phyloP scores from a whole-genome alignment of 75 land plant species.

The Picea sitchensis region DNA sequence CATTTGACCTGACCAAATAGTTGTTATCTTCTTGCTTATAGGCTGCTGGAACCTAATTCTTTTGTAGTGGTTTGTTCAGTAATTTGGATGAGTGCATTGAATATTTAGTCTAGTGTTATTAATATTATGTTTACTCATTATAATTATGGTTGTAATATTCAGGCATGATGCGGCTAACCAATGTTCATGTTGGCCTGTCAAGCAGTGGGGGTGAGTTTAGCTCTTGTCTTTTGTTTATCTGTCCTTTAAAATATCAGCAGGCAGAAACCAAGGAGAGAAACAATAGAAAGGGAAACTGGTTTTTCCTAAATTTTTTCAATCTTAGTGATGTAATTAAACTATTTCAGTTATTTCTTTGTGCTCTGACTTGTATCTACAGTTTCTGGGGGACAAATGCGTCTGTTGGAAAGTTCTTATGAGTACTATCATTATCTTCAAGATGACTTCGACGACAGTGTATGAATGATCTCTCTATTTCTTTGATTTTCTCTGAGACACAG shows the following conservation, averaged over 20 bases:
- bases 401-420: conserved; percentile 16
- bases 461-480: not conserved
- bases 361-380: not conserved
- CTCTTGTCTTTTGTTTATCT: not conserved
- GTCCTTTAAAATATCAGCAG: not conserved
- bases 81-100: conserved; percentile 6
- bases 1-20: not conserved
- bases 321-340: not conserved
- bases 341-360: not conserved
- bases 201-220: conserved; percentile 68
- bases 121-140: conserved; percentile 13
- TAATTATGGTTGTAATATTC: conserved; percentile 7
- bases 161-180: conserved; percentile 42
- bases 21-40: not conserved
- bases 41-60: not conserved
- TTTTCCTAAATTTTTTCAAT: not conserved
- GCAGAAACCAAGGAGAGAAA: not conserved
- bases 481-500: too few relatives aligned
- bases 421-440: conserved; percentile 98
- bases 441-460: conserved; percentile 85
- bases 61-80: not conserved
- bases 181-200: conserved; percentile 79
- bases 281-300: not conserved
- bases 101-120: not conserved
- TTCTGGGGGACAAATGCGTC: not conserved